Evolutionary conservation across 441 rosid species (phyloP).

Genomic region (Viola pubescens): DNA sequence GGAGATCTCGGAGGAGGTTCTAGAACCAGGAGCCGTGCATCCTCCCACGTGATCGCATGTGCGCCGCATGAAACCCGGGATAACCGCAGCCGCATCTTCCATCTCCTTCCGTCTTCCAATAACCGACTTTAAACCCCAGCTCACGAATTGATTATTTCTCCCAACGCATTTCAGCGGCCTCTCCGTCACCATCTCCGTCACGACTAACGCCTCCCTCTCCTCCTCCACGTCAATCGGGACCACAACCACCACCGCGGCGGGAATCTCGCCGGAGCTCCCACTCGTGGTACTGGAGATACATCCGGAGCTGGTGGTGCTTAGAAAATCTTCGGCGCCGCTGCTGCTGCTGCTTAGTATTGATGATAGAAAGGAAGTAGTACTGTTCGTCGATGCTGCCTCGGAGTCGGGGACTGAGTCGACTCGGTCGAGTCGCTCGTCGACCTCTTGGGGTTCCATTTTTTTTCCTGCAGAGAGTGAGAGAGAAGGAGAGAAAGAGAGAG

Average conservation of each 20-base stretch:
- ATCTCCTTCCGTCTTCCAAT: constrained; percentile 52
- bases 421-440: constrained; percentile 19
- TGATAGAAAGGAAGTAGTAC: constrained; percentile 16
- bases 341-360: constrained; percentile 17
- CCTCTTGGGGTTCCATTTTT: constrained; percentile 30
- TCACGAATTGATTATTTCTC: constrained; percentile 32
- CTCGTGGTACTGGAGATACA: constrained; percentile 26
- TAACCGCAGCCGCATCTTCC: constrained; percentile 48
- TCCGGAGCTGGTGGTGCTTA: constrained; percentile 29
- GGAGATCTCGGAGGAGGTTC: constrained; percentile 35
- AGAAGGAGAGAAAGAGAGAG: neutral
- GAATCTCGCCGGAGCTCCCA: constrained; percentile 40
- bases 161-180: constrained; percentile 36
- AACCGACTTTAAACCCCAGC: constrained; percentile 49
- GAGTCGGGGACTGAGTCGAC: constrained; percentile 25
- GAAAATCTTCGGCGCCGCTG: constrained; percentile 24
- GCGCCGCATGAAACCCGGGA: constrained; percentile 40
- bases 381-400: constrained; percentile 23
- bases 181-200: constrained; percentile 10
- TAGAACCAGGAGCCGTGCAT: constrained; percentile 40
- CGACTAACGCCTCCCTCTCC: neutral
- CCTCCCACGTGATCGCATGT: constrained; percentile 47
- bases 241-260: constrained; percentile 11
- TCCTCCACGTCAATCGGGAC: constrained; percentile 17
- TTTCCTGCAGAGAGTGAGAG: neutral